Evolutionary conservation across 108 stramenopile species (phyloP), one percentile per base, ranked within the genome.

Genomic region (Craspedostauros australis): DNA sequence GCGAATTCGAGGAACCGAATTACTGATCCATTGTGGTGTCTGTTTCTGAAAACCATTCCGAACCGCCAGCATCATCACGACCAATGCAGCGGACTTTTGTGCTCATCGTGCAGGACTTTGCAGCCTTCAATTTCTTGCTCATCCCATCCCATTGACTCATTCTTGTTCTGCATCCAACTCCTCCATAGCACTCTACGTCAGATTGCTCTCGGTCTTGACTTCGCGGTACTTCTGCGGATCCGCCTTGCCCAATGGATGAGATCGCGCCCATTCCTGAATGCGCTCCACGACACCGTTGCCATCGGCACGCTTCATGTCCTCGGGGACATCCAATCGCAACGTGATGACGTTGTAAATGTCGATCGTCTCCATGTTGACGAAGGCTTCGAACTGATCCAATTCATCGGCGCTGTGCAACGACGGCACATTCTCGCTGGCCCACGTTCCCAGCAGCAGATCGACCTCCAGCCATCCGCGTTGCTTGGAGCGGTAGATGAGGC

Each of bases 381-480:
- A 95, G 36, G 71, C 66, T 67, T 99, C 98, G 65, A 88, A 98
- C 39, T 97, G 59, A 57, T 95, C 91, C 29, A 96, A 47, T 62
- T 98, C 91, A 27, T 75, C 72, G 26, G 11, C 27, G 11, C 51
- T 38, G 1, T 72, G 42, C 14, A 99, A 64, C 1, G 15, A 42
- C 7, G 79, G 66, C 0, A 99, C 96, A 70, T 98, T 78, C 46
- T 94, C 74, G 39, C 63, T 61, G 22, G 99, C 99, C 96, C 96
- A 99, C 3, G 94, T 95, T 22, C 99, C 99, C 46, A 99, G 62
- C 14, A 99, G 66, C 2, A 99, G 57, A 69, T 99, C 99, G 5
- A 99, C 98, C 71, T 94, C 93, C 15, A 95, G 68, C 94, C 99
- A 99, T 25, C 99, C 99, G 1, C 99, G 66, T 70, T 99, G 99